Conservation (phyloP, 2,329 filamentous ascomycete genomes). For the Pseudocercospora macadamiae region DNA sequence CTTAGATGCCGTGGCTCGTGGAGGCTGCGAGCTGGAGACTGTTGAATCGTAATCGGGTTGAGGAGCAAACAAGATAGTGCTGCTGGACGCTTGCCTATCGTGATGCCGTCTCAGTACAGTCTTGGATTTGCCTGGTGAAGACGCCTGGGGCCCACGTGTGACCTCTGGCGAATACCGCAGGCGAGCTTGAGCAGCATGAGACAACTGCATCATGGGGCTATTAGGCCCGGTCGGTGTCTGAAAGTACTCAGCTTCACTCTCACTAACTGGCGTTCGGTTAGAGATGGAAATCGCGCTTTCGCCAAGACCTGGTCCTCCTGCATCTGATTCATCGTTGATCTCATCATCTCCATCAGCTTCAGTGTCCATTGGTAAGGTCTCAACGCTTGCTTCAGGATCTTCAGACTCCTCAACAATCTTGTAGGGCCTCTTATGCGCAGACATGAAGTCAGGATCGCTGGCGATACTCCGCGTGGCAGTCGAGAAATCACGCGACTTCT, state of each 20-base stretch:
- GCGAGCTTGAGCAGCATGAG: constrained; percentile 30
- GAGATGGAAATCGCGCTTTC: constrained; percentile 38
- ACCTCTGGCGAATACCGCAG: constrained; percentile 31
- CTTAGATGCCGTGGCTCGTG: constrained; percentile 30
- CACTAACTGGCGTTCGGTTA: constrained; percentile 30
- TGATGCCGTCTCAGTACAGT: constrained; percentile 51
- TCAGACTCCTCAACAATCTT: constrained; percentile 50
- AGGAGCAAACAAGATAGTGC: constrained; percentile 86
- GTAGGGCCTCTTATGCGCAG: constrained; percentile 43
- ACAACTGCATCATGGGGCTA: constrained; percentile 30
- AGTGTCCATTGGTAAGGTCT: constrained; percentile 62
- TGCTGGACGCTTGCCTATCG: constrained; percentile 74
- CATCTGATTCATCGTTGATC: constrained; percentile 71
- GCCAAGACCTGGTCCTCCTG: constrained; percentile 46
- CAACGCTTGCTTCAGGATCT: constrained; percentile 40
- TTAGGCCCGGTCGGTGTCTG: constrained; percentile 42
- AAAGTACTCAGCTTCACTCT: constrained; percentile 47
- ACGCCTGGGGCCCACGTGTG: constrained; percentile 28
- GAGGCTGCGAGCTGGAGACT: constrained; percentile 36
- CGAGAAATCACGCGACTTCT: constrained; percentile 51
- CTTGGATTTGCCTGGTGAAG: constrained; percentile 3
- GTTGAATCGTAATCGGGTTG: constrained; percentile 37
- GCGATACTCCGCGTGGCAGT: constrained; percentile 56
- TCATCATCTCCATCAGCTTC: constrained; percentile 91
- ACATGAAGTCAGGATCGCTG: constrained; percentile 58